phyloP scores from a whole-genome alignment of 179 eudicot genomes.

The Silene coronaria region DNA sequence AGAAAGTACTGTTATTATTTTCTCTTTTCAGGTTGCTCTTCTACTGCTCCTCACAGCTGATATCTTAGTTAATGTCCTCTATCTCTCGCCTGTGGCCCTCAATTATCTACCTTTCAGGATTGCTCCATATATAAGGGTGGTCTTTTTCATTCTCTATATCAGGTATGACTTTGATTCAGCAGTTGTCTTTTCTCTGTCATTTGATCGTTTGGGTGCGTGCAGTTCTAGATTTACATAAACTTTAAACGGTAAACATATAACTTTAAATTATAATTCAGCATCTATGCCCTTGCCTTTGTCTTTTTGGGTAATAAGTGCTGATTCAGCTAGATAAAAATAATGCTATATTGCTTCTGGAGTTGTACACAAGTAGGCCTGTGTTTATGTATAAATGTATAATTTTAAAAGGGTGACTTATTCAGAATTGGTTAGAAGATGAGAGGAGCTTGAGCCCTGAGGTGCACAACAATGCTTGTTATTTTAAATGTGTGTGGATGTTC shows the following conservation, averaged over 20 bases:
- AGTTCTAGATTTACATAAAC: neutral
- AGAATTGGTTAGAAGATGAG: neutral
- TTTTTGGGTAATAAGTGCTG: neutral
- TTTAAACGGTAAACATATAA: neutral
- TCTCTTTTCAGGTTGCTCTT: constrained; percentile 51
- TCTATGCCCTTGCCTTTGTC: neutral
- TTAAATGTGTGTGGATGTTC: neutral
- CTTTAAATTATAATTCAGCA: neutral
- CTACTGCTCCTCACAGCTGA: constrained; percentile 59
- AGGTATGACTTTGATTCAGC: constrained; percentile 36
- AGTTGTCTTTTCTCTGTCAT: neutral
- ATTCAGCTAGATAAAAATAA: neutral
- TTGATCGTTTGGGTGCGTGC: neutral
- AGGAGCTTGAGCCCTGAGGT: neutral
- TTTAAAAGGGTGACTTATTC: neutral
- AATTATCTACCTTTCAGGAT: constrained; percentile 70
- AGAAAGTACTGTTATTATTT: neutral
- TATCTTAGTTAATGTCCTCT: constrained; percentile 44
- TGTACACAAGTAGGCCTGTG: neutral
- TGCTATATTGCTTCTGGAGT: neutral
- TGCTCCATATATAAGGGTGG: constrained; percentile 84
- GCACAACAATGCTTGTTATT: neutral
- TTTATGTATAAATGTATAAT: neutral
- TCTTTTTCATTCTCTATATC: constrained; percentile 65
- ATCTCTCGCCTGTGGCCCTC: constrained; percentile 53